phyloP scores from a whole-genome alignment of 805 yeast species.

The Metschnikowia koreensis region DNA sequence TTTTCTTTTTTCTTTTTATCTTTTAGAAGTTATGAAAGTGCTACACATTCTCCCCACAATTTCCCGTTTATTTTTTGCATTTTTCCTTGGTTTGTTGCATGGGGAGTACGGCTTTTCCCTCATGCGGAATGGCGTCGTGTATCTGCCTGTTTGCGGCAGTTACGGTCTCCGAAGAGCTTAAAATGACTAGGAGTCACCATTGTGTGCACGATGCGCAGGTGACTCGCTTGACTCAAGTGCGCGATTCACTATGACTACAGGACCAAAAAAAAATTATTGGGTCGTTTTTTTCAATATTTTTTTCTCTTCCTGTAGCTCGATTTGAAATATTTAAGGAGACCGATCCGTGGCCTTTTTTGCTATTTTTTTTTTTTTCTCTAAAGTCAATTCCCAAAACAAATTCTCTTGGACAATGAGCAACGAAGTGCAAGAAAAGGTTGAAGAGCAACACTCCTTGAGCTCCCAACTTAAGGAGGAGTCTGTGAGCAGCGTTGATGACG shows the following conservation, averaged over 20 bases:
- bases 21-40: no score
- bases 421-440: slow-evolving; percentile 3
- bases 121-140: background rate
- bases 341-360: background rate
- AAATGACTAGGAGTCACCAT: slow-evolving; percentile 18
- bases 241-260: slow-evolving; percentile 13
- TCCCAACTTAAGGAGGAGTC: slow-evolving; percentile 13
- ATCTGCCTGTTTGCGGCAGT: background rate
- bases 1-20: no score
- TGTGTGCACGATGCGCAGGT: slow-evolving; percentile 12
- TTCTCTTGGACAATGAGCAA: background rate
- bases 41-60: no score
- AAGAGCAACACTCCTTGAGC: slow-evolving; percentile 2
- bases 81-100: background rate
- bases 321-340: background rate
- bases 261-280: slow-evolving; percentile 6
- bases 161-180: background rate
- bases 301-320: background rate
- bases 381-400: no score
- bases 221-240: slow-evolving; percentile 18
- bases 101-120: background rate
- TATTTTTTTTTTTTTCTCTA: background rate
- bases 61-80: background rate
- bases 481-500: slow-evolving; percentile 1
- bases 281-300: background rate